phyloP scores from a whole-genome alignment of 371 early-diverging fungal genomes.

The Thermomucor indicae-seudaticae region DNA sequence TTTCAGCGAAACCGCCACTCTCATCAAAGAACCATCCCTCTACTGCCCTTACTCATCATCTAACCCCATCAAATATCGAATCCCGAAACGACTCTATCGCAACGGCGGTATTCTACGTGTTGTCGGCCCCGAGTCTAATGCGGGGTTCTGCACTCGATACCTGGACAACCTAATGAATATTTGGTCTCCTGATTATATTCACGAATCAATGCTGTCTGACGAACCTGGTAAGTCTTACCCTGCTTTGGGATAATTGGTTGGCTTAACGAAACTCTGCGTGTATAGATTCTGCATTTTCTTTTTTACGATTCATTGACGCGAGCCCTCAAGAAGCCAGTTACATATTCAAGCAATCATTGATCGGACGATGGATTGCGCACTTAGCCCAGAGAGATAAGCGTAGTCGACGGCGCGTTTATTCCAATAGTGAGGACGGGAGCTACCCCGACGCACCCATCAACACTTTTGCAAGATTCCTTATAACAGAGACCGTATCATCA shows the following conservation, averaged over 20 bases:
- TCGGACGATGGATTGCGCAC: constrained; percentile 51
- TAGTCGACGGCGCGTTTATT: constrained; percentile 38
- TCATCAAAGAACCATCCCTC: constrained; percentile 57
- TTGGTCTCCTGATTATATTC: constrained; percentile 50
- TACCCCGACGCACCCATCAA: constrained; percentile 29
- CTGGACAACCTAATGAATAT: constrained; percentile 56
- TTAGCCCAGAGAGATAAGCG: constrained; percentile 33
- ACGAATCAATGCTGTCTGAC: constrained; percentile 41
- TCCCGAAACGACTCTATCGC: constrained; percentile 71
- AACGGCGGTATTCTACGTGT: constrained; percentile 51
- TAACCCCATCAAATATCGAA: constrained; percentile 54
- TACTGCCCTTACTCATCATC: constrained; percentile 61
- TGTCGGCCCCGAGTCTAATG: constrained; percentile 45
- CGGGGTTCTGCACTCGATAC: constrained; percentile 46
- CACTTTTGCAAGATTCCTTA: constrained; percentile 45
- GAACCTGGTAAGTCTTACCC: constrained; percentile 16
- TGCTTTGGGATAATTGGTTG: neutral
- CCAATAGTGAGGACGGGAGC: constrained; percentile 10
- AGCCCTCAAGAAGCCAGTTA: constrained; percentile 51
- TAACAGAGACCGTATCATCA: constrained; percentile 28
- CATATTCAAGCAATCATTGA: constrained; percentile 42
- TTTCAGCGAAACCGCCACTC: constrained; percentile 58
- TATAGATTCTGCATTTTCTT: constrained; percentile 49
- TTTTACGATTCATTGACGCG: constrained; percentile 60
- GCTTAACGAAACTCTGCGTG: neutral